phyloP scores from a whole-genome alignment of 2,329 filamentous ascomycete genomes.

The Colletotrichum destructivum region DNA sequence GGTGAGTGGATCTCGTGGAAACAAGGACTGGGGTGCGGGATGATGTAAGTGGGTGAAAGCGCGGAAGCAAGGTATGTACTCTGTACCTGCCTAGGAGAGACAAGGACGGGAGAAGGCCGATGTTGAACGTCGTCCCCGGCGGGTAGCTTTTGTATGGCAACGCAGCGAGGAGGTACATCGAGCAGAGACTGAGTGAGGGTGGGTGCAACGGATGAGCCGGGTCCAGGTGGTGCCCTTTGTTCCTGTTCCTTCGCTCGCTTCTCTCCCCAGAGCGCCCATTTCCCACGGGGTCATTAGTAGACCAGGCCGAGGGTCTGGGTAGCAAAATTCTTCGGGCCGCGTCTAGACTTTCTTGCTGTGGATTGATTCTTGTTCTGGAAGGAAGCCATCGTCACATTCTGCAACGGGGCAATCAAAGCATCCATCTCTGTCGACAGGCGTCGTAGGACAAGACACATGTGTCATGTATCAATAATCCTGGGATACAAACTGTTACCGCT shows the following conservation, averaged over 20 bases:
- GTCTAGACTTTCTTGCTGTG: background rate
- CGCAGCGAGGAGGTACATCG: background rate
- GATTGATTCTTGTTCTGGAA: background rate
- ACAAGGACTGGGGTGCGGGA: conserved; percentile 18
- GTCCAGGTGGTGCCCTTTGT: conserved; percentile 9
- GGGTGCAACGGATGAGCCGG: conserved; percentile 28
- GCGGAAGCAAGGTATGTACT: too few species aligned
- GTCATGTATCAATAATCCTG: too few species aligned
- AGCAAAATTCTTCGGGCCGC: too few species aligned
- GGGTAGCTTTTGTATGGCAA: conserved; percentile 4
- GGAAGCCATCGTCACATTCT: background rate
- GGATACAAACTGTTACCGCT: too few species aligned
- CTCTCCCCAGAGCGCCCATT: background rate
- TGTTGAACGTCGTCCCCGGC: background rate
- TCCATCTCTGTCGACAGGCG: too few species aligned
- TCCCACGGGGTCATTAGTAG: background rate
- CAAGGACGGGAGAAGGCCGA: background rate
- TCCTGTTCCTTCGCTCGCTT: background rate
- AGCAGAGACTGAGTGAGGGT: background rate
- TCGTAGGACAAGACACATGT: too few species aligned
- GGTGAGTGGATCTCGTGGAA: conserved; percentile 14
- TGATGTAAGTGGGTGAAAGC: conserved; percentile 32
- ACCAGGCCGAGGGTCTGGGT: too few species aligned
- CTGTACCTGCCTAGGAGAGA: background rate
- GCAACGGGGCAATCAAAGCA: too few species aligned